Conservation (phyloP, 768 basidiomycete genomes). For the Leccinum truebloodii region DNA sequence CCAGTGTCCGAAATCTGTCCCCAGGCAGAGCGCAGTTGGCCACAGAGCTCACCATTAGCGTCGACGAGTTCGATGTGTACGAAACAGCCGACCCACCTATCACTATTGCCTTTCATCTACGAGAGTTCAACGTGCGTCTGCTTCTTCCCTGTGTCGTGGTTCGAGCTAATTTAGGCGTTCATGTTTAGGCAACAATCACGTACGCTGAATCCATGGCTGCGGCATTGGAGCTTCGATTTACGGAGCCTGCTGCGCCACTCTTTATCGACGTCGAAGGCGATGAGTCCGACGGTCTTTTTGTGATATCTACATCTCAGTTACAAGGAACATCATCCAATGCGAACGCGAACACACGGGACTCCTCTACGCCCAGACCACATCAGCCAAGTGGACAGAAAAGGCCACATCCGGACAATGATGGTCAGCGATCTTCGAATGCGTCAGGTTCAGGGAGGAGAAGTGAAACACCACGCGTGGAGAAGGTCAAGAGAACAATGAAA, state of each 20-base stretch:
- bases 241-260: slow-evolving; percentile 70
- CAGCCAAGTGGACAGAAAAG: slow-evolving; percentile 23
- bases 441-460: slow-evolving; percentile 16
- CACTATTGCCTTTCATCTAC: slow-evolving; percentile 75
- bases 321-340: slow-evolving; percentile 34
- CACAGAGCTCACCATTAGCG: slow-evolving; percentile 75
- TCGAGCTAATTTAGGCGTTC: neutral
- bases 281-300: slow-evolving; percentile 63
- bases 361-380: slow-evolving; percentile 19
- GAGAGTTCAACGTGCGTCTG: slow-evolving; percentile 73
- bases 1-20: neutral
- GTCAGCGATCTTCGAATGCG: slow-evolving; percentile 30
- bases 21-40: slow-evolving; percentile 63
- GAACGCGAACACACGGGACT: slow-evolving; percentile 9
- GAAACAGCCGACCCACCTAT: slow-evolving; percentile 62
- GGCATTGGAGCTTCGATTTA: slow-evolving; percentile 72
- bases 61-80: slow-evolving; percentile 81
- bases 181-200: slow-evolving; percentile 69
- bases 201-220: slow-evolving; percentile 73
- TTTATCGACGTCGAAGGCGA: slow-evolving; percentile 77
- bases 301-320: slow-evolving; percentile 69
- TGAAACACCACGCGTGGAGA: slow-evolving; percentile 48
- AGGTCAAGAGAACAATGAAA: slow-evolving; percentile 41
- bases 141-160: neutral
- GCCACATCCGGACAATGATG: slow-evolving; percentile 23